Evolutionary conservation across 1,284 basidiomycete genomes (phyloP).

Genomic region (Vanrija humicola): DNA sequence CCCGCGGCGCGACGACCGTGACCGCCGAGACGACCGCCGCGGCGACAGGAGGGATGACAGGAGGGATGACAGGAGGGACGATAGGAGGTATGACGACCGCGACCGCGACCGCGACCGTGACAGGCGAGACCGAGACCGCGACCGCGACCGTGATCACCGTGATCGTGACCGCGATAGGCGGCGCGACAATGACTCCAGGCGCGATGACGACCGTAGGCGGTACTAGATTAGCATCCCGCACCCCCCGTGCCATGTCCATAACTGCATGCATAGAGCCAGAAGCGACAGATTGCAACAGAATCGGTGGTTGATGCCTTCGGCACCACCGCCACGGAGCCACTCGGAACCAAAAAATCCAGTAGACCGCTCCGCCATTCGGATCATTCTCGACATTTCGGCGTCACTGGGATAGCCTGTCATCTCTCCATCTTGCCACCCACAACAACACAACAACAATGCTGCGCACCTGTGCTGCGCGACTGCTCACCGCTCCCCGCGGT

Average conservation of each 20-base stretch:
- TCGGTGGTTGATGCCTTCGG: too few species aligned
- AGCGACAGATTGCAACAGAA: too few species aligned
- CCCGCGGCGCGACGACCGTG: conserved; percentile 9
- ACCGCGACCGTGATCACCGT: not conserved
- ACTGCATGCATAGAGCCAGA: too few species aligned
- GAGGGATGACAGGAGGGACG: not conserved
- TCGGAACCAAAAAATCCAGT: too few species aligned
- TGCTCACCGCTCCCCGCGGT: not conserved
- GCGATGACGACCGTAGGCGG: too few species aligned
- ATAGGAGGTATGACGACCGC: conserved; percentile 4
- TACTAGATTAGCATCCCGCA: too few species aligned
- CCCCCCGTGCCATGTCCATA: too few species aligned
- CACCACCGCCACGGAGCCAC: too few species aligned
- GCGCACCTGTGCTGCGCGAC: conserved; percentile 11
- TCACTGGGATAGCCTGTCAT: too few species aligned
- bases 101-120: conserved; percentile 9
- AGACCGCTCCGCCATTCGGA: too few species aligned
- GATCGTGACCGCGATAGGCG: conserved; percentile 1
- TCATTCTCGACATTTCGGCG: too few species aligned
- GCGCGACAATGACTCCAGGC: not conserved
- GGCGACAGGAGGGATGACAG: not conserved
- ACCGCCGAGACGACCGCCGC: conserved; percentile 2
- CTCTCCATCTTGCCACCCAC: not conserved
- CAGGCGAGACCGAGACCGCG: conserved; percentile 2
- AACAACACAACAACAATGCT: conserved; percentile 5